Percentiles rank a stretch among this genome's conserved stretches.
Evolutionary conservation across 345 rosid genomes (phyloP).

Genomic region (Boechera divaricarpa): DNA sequence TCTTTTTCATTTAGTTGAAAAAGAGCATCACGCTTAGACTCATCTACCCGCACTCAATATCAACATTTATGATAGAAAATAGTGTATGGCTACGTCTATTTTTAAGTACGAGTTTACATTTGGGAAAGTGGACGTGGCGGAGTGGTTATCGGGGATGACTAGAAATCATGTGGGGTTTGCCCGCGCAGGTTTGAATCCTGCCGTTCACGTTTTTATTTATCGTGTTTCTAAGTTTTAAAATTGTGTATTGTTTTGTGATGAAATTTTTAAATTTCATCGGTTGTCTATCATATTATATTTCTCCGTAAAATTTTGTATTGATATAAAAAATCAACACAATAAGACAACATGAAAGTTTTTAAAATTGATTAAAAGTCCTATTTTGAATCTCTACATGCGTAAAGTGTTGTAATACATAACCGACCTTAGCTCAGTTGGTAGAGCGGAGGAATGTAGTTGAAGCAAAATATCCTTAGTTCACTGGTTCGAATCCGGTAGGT

Average conservation of each 20-base stretch:
- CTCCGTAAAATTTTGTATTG: background rate
- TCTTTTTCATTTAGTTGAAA: too few species aligned
- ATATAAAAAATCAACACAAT: too few species aligned
- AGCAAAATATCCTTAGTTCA: conserved; percentile 10
- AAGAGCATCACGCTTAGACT: too few species aligned
- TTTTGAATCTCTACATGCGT: too few species aligned
- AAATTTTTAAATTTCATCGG: too few species aligned
- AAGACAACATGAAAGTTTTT: background rate
- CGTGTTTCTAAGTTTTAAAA: background rate
- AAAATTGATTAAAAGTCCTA: too few species aligned
- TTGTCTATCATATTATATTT: too few species aligned
- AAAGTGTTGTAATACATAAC: background rate
- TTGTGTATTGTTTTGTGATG: background rate
- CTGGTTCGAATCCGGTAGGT: conserved; percentile 45
- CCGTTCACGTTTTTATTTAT: conserved; percentile 49
- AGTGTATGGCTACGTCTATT: too few species aligned
- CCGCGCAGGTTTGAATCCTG: conserved; percentile 94
- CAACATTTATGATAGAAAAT: too few species aligned
- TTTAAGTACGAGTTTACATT: background rate
- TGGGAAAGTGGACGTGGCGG: conserved; percentile 39
- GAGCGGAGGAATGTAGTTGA: conserved; percentile 97
- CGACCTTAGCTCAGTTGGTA: conserved; percentile 97
- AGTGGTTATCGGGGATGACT: conserved; percentile 77
- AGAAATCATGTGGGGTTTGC: conserved; percentile 91
- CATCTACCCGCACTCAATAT: too few species aligned